Percentiles rank a stretch among this genome's conserved stretches.
These are phyloP conservation scores for Botrytis aclada DNA, from an alignment of 2,329 filamentous ascomycete genomes.

Conservation along the genomic window DNA sequence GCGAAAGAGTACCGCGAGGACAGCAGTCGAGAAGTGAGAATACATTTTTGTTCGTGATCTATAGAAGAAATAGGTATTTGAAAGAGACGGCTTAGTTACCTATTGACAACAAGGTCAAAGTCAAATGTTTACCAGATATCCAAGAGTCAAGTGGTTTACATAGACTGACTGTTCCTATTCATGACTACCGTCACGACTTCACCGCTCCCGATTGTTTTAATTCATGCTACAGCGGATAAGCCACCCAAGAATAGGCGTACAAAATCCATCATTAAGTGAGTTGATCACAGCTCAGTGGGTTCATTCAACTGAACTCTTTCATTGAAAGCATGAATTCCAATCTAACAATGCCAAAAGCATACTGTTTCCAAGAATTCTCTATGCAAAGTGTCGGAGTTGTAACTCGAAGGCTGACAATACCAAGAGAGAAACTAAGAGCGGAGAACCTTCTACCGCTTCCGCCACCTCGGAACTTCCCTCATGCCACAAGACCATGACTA, in stretches of 20 bases:
- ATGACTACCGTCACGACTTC: background rate
- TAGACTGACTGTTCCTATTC: background rate
- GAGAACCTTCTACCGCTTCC: background rate
- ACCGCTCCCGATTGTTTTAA: background rate
- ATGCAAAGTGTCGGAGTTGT: background rate
- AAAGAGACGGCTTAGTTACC: background rate
- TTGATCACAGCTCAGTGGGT: background rate
- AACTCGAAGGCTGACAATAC: too few species aligned
- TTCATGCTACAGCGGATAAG: background rate
- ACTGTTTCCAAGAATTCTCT: background rate
- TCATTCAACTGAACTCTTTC: background rate
- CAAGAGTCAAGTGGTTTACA: background rate
- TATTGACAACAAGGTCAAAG: background rate
- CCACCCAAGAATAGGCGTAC: background rate
- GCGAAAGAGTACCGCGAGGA: background rate
- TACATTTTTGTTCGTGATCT: background rate
- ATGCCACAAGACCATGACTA: background rate
- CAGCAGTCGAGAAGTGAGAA: background rate
- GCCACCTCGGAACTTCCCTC: background rate
- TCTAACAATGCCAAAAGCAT: background rate
- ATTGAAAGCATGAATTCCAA: too few species aligned
- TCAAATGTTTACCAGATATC: background rate
- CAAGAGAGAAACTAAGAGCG: background rate
- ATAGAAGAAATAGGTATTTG: background rate
- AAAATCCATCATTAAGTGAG: background rate